Base-by-base conservation (phyloP, 169 alveolate species). In the Eimeria mitis region DNA sequence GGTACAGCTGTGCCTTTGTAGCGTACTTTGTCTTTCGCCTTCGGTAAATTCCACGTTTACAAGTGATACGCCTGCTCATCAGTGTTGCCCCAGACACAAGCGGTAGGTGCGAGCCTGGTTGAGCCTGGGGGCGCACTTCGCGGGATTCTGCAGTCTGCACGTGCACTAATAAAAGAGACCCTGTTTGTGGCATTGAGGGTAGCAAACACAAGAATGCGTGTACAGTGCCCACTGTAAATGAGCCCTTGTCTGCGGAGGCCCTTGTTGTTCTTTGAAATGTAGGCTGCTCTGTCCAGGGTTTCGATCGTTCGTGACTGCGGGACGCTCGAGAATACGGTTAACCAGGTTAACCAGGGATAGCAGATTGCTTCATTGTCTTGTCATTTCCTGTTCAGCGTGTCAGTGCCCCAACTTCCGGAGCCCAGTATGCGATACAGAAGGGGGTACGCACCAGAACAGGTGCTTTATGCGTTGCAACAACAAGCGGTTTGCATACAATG, bases 161-260 rank as follows among this genome's bases (percentile, higher is more conserved):
- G 49, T 78, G 95, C 63, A 34, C 63, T 54, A 61, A 44, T 4
- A 31, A 11, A 31, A 52, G n/a, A 76, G 71, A 91, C n/a, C 75
- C 81, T 28, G 83, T 61, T 9, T 78, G 84, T 61, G 95, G 83
- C 42, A 75, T 70, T 16, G 83, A 76, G 25, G 85, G 85, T 44
- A 78, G 25, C 63, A 76, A 88, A 2, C 85, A 78, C 56, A 56
- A 13, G 1, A 75, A 75, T 34, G 44, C n/a, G 13, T 44, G 70
- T 81, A 4, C 71, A 40, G 25, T 63, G 47, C n/a, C 1, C 47
- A 44, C 47, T 65, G 87, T 19, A 16, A 16, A 37, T 0, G 34
- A 31, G 42, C 0, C 1, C 90, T 83, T 52, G 47, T 76, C 56
- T 21, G 8, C 56, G 49, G 37, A 52, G 61, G 40, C 23, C 59